phyloP scores from a whole-genome alignment of 331 rosid genomes.

The Malus hybrid region DNA sequence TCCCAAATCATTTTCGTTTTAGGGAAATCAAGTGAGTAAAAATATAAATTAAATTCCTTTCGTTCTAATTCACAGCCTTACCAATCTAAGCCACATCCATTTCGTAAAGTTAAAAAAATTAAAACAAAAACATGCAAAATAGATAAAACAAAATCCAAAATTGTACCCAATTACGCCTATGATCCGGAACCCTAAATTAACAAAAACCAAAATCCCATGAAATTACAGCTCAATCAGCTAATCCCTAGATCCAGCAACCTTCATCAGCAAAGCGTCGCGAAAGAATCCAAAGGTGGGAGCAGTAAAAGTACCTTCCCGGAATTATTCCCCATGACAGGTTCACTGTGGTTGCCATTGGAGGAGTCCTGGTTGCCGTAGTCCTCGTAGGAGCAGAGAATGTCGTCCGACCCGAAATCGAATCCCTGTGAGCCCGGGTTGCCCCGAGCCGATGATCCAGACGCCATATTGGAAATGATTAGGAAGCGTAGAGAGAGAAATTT shows the following conservation, averaged over 20 bases:
- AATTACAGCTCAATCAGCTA: not conserved
- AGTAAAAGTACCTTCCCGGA: slow-evolving; percentile 45
- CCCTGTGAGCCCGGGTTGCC: slow-evolving; percentile 53
- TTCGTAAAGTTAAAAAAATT: not conserved
- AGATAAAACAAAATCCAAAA: not conserved
- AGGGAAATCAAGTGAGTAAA: not conserved
- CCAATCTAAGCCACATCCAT: not conserved
- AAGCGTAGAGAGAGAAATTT: slow-evolving; percentile 2
- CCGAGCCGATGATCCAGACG: slow-evolving; percentile 83
- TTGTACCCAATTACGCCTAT: not conserved
- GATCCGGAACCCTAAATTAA: slow-evolving; percentile 15
- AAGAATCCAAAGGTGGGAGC: not conserved
- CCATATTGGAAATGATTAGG: slow-evolving; percentile 35
- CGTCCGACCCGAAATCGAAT: slow-evolving; percentile 69
- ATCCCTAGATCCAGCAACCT: not conserved
- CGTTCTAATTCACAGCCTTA: not conserved
- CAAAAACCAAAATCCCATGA: not conserved
- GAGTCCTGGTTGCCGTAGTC: slow-evolving; percentile 59
- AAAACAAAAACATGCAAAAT: not conserved
- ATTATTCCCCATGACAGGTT: slow-evolving; percentile 39
- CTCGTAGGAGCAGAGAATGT: slow-evolving; percentile 65
- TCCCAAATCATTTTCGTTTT: not conserved
- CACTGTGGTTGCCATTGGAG: slow-evolving; percentile 45
- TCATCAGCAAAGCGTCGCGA: not conserved
- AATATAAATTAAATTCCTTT: not conserved